Evolutionary conservation across 371 early-diverging fungal species (phyloP).

Genomic region (Paraphysoderma sedebokerense): DNA sequence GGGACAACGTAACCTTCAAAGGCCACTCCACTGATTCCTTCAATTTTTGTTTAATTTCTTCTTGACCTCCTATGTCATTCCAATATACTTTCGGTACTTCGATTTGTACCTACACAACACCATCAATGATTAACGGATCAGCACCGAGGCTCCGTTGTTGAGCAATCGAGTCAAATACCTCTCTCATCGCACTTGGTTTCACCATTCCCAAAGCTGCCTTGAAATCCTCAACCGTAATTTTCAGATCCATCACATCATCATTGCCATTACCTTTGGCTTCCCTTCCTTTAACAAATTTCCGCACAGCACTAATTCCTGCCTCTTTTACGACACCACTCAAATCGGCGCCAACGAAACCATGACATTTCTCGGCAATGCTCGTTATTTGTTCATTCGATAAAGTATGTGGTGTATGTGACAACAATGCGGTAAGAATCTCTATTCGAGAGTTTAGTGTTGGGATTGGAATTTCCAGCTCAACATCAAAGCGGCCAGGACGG

Average conservation of each 20-base stretch:
- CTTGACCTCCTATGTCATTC: conserved; percentile 95
- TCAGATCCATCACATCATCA: conserved; percentile 25
- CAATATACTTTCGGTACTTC: conserved; percentile 92
- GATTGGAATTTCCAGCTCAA: conserved; percentile 86
- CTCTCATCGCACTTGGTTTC: conserved; percentile 95
- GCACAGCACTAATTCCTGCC: conserved; percentile 69
- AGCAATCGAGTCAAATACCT: conserved; percentile 21
- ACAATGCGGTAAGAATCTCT: conserved; percentile 56
- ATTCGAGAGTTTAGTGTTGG: conserved; percentile 55
- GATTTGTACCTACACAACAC: conserved; percentile 42
- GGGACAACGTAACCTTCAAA: conserved; percentile 37
- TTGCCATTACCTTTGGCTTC: background rate
- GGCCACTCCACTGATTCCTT: conserved; percentile 99
- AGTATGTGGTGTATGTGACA: conserved; percentile 46
- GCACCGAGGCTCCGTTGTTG: no score
- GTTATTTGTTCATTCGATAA: conserved; percentile 35
- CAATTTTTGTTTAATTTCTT: conserved; percentile 80
- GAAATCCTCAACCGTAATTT: conserved; percentile 13
- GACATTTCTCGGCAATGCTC: conserved; percentile 43
- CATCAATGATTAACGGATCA: no score
- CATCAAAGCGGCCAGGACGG: conserved; percentile 94
- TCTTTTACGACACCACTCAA: conserved; percentile 70
- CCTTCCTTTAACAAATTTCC: conserved; percentile 37
- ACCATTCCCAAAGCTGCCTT: conserved; percentile 25
- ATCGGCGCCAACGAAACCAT: conserved; percentile 98